Percentiles rank a stretch among this genome's conserved stretches.
Evolutionary conservation across 2,329 filamentous ascomycete species (phyloP).

Genomic region (Diaporthe batatas): DNA sequence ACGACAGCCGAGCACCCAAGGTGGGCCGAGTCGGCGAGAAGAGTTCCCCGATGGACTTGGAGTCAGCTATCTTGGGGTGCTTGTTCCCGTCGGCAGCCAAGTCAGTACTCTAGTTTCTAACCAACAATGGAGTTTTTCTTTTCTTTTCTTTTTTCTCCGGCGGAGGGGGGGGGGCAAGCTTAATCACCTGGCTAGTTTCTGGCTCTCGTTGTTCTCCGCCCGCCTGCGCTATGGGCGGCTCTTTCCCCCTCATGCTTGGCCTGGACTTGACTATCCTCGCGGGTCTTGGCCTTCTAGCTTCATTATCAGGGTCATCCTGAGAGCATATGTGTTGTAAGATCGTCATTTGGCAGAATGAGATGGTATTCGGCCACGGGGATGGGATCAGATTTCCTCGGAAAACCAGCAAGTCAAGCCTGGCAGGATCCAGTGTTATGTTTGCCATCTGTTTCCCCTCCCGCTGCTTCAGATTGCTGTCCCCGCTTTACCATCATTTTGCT

Average conservation of each 20-base stretch:
- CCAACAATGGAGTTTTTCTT: not conserved
- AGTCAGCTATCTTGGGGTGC: slow-evolving; percentile 3
- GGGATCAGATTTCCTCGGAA: not conserved
- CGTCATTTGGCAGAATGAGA: not conserved
- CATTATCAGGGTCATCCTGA: slow-evolving; percentile 19
- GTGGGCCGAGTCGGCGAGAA: slow-evolving; percentile 22
- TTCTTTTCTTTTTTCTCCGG: not conserved
- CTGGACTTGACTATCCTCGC: slow-evolving; percentile 26
- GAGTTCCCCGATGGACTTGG: slow-evolving; percentile 29
- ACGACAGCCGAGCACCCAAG: slow-evolving; percentile 15
- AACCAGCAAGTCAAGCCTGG: not conserved
- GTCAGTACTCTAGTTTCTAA: slow-evolving; percentile 5
- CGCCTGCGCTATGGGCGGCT: not conserved
- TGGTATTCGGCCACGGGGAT: not conserved
- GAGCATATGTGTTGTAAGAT: slow-evolving; percentile 29
- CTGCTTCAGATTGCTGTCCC: slow-evolving; percentile 1
- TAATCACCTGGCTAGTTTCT: slow-evolving; percentile 9
- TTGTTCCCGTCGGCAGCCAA: not conserved
- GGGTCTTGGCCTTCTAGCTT: slow-evolving; percentile 2
- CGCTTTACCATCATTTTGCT: not conserved
- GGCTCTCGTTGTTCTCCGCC: not conserved
- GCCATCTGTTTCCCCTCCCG: not conserved
- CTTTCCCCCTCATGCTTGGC: slow-evolving; percentile 6
- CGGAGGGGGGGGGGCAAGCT: not conserved
- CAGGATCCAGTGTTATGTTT: not conserved